phyloP scores from a whole-genome alignment of 371 early-diverging fungal species.

The Mortierella sp. region DNA sequence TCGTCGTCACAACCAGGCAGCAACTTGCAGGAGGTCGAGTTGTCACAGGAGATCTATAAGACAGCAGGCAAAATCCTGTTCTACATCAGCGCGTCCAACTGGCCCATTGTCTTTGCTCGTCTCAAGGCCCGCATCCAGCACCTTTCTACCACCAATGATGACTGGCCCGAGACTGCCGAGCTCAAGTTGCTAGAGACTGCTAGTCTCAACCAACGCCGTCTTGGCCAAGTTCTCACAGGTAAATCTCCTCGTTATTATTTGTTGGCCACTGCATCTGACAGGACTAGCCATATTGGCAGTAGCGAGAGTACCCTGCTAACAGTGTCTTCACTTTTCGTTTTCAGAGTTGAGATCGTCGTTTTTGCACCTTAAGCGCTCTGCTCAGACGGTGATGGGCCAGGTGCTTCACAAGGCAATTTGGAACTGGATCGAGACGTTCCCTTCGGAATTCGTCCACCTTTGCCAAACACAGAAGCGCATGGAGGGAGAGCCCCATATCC shows the following conservation, averaged over 20 bases:
- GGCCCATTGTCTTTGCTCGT: constrained; percentile 79
- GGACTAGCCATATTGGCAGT: not conserved
- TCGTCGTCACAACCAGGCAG: constrained; percentile 12
- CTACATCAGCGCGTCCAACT: constrained; percentile 86
- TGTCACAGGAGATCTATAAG: constrained; percentile 74
- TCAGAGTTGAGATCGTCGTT: constrained; percentile 76
- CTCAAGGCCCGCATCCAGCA: constrained; percentile 72
- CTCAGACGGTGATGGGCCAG: constrained; percentile 78
- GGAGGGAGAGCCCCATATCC: constrained; percentile 82
- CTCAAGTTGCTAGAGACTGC: constrained; percentile 84
- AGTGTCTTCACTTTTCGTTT: not conserved
- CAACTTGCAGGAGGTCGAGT: constrained; percentile 55
- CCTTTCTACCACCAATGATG: constrained; percentile 71
- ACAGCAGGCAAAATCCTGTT: constrained; percentile 82
- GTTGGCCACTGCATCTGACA: not conserved
- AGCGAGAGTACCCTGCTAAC: not conserved
- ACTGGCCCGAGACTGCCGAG: constrained; percentile 82
- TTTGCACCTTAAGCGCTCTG: constrained; percentile 75
- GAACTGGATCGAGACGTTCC: constrained; percentile 92
- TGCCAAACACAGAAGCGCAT: constrained; percentile 79
- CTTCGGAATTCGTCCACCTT: constrained; percentile 80
- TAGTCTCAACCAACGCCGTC: constrained; percentile 77
- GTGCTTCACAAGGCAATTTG: constrained; percentile 84
- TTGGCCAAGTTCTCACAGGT: constrained; percentile 79
- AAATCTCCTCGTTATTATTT: constrained; percentile 12